phyloP scores from a whole-genome alignment of 2,329 filamentous ascomycete genomes.

The Scortechinia acanthostroma region DNA sequence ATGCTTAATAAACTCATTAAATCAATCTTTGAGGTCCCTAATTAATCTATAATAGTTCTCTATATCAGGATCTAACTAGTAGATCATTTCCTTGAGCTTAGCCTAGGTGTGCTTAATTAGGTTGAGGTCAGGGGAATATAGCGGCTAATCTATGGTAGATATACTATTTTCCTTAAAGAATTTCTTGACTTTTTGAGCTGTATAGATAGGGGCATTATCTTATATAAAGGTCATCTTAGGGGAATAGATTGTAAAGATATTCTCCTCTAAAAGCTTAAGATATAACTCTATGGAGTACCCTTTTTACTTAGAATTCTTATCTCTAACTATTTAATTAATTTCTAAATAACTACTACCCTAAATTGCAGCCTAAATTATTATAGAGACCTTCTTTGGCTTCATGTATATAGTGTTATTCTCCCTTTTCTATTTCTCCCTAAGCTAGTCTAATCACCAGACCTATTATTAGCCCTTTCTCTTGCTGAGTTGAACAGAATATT shows the following conservation, averaged over 20 bases:
- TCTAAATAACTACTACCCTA: not conserved
- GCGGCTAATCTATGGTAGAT: slow-evolving; percentile 7
- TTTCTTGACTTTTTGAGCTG: slow-evolving; percentile 7
- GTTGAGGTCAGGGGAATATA: slow-evolving; percentile 11
- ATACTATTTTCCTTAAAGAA: slow-evolving; percentile 8
- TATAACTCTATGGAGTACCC: not conserved
- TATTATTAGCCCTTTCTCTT: slow-evolving; percentile 5
- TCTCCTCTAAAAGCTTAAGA: not conserved
- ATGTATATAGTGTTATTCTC: slow-evolving; percentile 4
- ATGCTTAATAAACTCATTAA: not conserved
- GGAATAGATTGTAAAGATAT: not conserved
- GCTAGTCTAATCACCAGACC: slow-evolving; percentile 7
- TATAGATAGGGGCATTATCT: slow-evolving; percentile 10
- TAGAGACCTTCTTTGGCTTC: not conserved
- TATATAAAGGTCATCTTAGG: slow-evolving; percentile 7
- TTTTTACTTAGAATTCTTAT: not conserved
- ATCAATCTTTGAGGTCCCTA: not conserved
- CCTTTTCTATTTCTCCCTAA: not conserved
- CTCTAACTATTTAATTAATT: not conserved
- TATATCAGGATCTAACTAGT: slow-evolving; percentile 5
- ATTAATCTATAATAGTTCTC: not conserved
- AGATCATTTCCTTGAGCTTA: slow-evolving; percentile 8
- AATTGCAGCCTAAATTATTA: not conserved
- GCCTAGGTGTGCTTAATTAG: slow-evolving; percentile 11
- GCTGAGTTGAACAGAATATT: slow-evolving; percentile 8